Evolutionary conservation across 2,329 filamentous ascomycete genomes (phyloP), one percentile per base, ranked within the genome.

Genomic region (Apiospora kogelbergensis): DNA sequence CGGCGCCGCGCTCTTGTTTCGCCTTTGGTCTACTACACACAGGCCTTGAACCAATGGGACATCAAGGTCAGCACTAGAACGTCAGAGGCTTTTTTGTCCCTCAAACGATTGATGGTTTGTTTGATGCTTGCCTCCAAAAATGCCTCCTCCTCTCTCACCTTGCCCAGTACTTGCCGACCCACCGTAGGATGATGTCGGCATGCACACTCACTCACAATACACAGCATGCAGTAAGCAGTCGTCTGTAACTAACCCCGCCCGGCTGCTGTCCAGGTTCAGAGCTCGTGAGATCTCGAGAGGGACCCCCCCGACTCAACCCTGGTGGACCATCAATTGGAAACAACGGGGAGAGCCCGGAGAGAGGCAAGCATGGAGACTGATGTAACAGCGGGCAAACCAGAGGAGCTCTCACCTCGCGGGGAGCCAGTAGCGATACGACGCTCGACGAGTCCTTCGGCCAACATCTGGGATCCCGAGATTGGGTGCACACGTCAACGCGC

Each of bases 251-350:
- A 30, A 33, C 53, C 53, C 53, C 53, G 30, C 30, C 53, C 53
- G 53, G 26, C 15, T 57, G 24, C 40, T 42, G 42, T 45, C 42
- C 17, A 30, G 48, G 5, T 45, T 20, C 17, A 60, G 4, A 20
- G 20, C 30, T 60, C 22, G 53, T n/a, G 42, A n/a, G 42, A 20
- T 37, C 48, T 57, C 46, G 26, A 57, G 48, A 57, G 48, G 26
- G 26, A 20, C 13, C 11, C 48, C 53, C 48, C 53, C 53, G 30
- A 60, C 17, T 60, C 53, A 6, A 60, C 7, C 30, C 53, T 9
- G 37, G 53, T 60, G 30, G 53, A 60, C 7, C 53, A 60, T 37
- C 53, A 37, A 60, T 60, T 60, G 30, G 53, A 60, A 60, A 60
- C 53, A 33, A 33, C 53, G 53, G 53, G 53, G 53, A 60, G 53